Evolutionary conservation across 176 grass and related monocot genomes (phyloP).

Genomic region (Puya raimondii): DNA sequence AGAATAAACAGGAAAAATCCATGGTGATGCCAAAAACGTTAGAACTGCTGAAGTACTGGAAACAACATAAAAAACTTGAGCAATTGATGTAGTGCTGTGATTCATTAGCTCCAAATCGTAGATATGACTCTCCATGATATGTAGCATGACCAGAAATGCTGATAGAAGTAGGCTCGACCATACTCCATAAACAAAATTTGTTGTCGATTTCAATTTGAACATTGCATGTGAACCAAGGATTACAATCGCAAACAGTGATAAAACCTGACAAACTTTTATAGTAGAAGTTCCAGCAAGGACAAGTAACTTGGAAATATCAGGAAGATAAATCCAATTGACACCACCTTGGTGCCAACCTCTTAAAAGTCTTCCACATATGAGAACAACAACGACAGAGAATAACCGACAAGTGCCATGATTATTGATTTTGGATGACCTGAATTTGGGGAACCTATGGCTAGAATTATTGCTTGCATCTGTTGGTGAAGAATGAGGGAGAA

Average conservation of each 20-base stretch:
- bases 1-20: conserved; percentile 42
- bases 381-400: conserved; percentile 49
- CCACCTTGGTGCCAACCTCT: conserved; percentile 97
- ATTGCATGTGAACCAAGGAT: conserved; percentile 40
- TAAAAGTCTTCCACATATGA: conserved; percentile 72
- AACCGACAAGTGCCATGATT: conserved; percentile 25
- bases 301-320: conserved; percentile 83
- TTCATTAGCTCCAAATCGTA: conserved; percentile 24
- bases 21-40: conserved; percentile 46
- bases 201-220: conserved; percentile 22
- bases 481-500: background rate
- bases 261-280: conserved; percentile 61
- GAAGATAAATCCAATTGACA: conserved; percentile 82
- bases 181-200: conserved; percentile 28
- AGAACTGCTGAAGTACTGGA: conserved; percentile 32
- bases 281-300: conserved; percentile 38
- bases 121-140: conserved; percentile 41
- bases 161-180: conserved; percentile 43
- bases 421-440: background rate
- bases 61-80: conserved; percentile 49
- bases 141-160: conserved; percentile 54
- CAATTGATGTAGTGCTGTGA: conserved; percentile 46
- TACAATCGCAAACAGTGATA: conserved; percentile 41
- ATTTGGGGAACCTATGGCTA: background rate
- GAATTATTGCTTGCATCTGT: background rate